These are phyloP conservation scores for Fusarium sp. DNA, from an alignment of 2,329 filamentous ascomycete species.

Conservation along the genomic window DNA sequence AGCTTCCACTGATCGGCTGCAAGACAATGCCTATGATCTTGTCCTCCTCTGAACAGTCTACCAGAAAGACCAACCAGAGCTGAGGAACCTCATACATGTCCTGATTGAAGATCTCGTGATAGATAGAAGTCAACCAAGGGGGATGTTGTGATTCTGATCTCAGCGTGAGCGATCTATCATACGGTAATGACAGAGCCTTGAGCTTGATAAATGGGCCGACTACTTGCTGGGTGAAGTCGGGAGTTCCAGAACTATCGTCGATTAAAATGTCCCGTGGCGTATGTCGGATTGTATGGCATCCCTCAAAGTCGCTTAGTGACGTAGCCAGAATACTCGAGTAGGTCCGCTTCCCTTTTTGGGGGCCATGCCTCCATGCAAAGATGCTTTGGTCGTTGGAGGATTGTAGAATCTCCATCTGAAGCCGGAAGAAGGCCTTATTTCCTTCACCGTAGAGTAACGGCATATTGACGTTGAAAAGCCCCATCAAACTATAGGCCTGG, in stretches of 20 bases:
- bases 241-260: not conserved
- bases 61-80: not conserved
- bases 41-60: not conserved
- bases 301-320: not conserved
- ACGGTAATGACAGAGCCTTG: not conserved
- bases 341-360: not conserved
- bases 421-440: not conserved
- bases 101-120: not conserved
- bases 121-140: not conserved
- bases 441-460: not conserved
- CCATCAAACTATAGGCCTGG: not conserved
- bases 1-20: rapidly evolving
- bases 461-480: not conserved
- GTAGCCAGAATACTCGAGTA: not conserved
- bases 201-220: not conserved
- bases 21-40: not conserved
- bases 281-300: not conserved
- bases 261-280: not conserved
- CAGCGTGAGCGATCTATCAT: not conserved
- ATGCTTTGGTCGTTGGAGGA: not conserved
- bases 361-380: not conserved
- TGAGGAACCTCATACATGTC: not conserved
- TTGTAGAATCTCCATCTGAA: not conserved
- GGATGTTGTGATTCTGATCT: not conserved
- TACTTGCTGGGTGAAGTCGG: not conserved